phyloP scores from a whole-genome alignment of 2,329 filamentous ascomycete species.

The Lasiodiplodia sp. region DNA sequence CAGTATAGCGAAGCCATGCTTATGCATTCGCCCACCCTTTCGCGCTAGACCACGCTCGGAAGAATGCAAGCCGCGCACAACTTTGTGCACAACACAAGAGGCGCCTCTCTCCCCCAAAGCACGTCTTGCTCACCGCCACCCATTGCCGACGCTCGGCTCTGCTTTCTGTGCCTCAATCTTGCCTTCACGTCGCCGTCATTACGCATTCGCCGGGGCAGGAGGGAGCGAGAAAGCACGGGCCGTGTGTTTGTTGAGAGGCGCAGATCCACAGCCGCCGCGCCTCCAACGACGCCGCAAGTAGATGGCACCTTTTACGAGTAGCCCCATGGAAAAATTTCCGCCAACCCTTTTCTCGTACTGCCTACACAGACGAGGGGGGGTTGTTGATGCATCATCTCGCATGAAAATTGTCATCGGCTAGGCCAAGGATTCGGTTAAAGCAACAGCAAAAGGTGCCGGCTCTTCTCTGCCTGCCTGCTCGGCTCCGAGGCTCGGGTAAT shows the following conservation, averaged over 20 bases:
- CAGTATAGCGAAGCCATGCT: no score
- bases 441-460: background rate
- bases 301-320: background rate
- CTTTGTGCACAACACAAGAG: no score
- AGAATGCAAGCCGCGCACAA: no score
- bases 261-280: background rate
- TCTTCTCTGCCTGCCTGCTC: background rate
- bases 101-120: no score
- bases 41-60: no score
- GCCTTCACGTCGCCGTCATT: background rate
- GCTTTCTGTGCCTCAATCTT: background rate
- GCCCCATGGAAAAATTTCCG: background rate
- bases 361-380: background rate
- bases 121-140: no score
- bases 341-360: no score
- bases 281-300: background rate
- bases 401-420: conserved; percentile 2
- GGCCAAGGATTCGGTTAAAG: background rate
- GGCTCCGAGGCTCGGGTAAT: conserved; percentile 11
- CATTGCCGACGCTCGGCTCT: no score
- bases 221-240: background rate
- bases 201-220: background rate
- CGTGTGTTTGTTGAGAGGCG: background rate
- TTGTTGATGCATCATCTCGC: background rate
- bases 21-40: no score